Conservation (phyloP, 495 filamentous ascomycete species). For the Penicillium coprophilum region DNA sequence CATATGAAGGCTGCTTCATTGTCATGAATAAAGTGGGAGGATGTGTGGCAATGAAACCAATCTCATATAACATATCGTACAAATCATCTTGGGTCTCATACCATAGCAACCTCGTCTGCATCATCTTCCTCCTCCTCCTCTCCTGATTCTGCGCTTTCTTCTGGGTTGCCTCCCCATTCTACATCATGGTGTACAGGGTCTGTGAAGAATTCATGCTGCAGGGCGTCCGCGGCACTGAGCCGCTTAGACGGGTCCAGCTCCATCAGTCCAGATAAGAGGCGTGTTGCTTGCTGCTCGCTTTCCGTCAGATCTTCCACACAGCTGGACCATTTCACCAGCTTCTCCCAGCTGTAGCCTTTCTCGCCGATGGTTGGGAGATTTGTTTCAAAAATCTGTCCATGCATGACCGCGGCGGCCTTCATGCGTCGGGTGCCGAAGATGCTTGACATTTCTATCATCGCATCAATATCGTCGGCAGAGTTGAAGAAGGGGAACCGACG, state of each 20-base stretch:
- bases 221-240: conserved; percentile 57
- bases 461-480: conserved; percentile 92
- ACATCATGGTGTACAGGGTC: conserved; percentile 49
- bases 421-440: conserved; percentile 87
- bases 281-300: conserved; percentile 49
- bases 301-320: conserved; percentile 50
- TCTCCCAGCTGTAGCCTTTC: conserved; percentile 81
- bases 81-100: conserved; percentile 29
- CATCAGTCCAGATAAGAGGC: conserved; percentile 65
- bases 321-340: conserved; percentile 90
- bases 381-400: conserved; percentile 85
- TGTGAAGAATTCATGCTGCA: conserved; percentile 65
- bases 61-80: conserved; percentile 33
- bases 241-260: conserved; percentile 56
- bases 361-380: conserved; percentile 87
- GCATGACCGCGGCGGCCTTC: conserved; percentile 75
- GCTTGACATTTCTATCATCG: conserved; percentile 93
- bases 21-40: conserved; percentile 4
- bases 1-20: conserved; percentile 1
- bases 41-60: conserved; percentile 18
- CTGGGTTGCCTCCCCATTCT: conserved; percentile 46
- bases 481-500: conserved; percentile 98
- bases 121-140: conserved; percentile 44
- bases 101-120: conserved; percentile 48
- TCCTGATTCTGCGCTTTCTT: conserved; percentile 42